Conservation (phyloP, 2,329 filamentous ascomycete species). For the Exophiala phaeomuriformis region DNA sequence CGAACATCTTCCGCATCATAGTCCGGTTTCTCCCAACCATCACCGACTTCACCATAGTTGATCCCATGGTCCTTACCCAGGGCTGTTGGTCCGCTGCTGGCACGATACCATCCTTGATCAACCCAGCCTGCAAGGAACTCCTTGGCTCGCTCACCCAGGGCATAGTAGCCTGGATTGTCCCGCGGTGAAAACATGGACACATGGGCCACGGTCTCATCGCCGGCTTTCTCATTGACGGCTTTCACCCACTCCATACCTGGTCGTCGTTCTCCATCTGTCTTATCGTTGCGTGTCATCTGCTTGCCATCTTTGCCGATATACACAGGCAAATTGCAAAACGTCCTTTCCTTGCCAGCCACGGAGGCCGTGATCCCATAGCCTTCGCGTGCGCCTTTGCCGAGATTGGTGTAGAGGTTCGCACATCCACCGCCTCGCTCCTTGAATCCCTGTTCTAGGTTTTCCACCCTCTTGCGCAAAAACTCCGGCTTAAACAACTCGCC, state of each 20-base stretch:
- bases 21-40: slow-evolving; percentile 25
- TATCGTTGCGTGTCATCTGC: slow-evolving; percentile 26
- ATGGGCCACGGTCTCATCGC: slow-evolving; percentile 74
- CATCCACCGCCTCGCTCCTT: slow-evolving; percentile 41
- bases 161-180: slow-evolving; percentile 41
- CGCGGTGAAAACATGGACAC: slow-evolving; percentile 45
- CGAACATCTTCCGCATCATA: slow-evolving; percentile 22
- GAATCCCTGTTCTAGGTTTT: slow-evolving; percentile 57
- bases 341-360: slow-evolving; percentile 56
- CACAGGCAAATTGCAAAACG: slow-evolving; percentile 74
- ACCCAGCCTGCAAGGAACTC: slow-evolving; percentile 36
- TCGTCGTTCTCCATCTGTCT: slow-evolving; percentile 36
- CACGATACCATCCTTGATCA: slow-evolving; percentile 26
- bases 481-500: slow-evolving; percentile 78
- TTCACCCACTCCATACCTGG: slow-evolving; percentile 49
- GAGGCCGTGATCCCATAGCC: slow-evolving; percentile 43
- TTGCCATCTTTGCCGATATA: slow-evolving; percentile 17
- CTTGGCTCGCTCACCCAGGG: slow-evolving; percentile 35
- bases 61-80: slow-evolving; percentile 8
- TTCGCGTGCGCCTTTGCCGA: slow-evolving; percentile 59
- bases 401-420: slow-evolving; percentile 76
- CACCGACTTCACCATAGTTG: slow-evolving; percentile 19
- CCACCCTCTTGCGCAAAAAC: slow-evolving; percentile 68
- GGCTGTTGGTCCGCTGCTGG: slow-evolving; percentile 21
- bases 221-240: slow-evolving; percentile 69